phyloP scores from a whole-genome alignment of 2,329 filamentous ascomycete species.

The Podosphaera aphanis region DNA sequence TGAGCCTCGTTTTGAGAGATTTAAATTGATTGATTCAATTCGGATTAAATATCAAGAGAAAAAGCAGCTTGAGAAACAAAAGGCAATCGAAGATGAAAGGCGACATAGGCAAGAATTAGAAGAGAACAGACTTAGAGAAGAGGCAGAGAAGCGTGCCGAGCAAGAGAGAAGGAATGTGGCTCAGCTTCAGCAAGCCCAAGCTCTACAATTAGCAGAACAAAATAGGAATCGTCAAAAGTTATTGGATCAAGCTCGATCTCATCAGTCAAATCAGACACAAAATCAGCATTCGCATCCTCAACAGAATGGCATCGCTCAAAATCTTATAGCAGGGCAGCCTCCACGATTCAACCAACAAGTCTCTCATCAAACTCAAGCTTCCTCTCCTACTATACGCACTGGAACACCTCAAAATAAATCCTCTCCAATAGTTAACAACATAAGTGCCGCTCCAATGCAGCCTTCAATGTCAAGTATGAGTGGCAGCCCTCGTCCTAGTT shows the following conservation, averaged over 20 bases:
- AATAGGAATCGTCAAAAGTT: slow-evolving; percentile 4
- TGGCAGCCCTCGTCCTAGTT: slow-evolving; percentile 40
- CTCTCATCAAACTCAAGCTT: slow-evolving; percentile 39
- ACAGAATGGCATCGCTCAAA: slow-evolving; percentile 20
- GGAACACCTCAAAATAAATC: slow-evolving; percentile 41
- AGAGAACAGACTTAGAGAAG: slow-evolving; percentile 20
- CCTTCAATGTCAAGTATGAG: slow-evolving; percentile 43
- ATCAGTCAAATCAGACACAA: slow-evolving; percentile 11
- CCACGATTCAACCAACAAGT: slow-evolving; percentile 23
- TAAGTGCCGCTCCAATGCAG: slow-evolving; percentile 31
- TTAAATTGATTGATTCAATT: slow-evolving; percentile 77
- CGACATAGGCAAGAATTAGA: slow-evolving; percentile 25
- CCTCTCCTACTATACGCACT: slow-evolving; percentile 43
- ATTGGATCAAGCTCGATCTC: slow-evolving; percentile 12
- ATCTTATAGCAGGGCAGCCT: slow-evolving; percentile 17
- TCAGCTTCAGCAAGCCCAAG: slow-evolving; percentile 17
- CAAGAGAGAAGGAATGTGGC: slow-evolving; percentile 11
- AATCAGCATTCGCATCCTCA: slow-evolving; percentile 22
- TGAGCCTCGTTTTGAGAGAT: slow-evolving; percentile 69
- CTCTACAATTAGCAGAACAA: slow-evolving; percentile 17
- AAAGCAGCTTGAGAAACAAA: slow-evolving; percentile 50
- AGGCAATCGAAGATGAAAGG: slow-evolving; percentile 26
- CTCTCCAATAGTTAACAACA: slow-evolving; percentile 34
- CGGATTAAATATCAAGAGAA: slow-evolving; percentile 55
- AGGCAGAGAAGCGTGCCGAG: slow-evolving; percentile 14